These are phyloP conservation scores for Coemansia sp. DNA, from an alignment of 192 early-diverging fungal genomes.

Conservation along the genomic window DNA sequence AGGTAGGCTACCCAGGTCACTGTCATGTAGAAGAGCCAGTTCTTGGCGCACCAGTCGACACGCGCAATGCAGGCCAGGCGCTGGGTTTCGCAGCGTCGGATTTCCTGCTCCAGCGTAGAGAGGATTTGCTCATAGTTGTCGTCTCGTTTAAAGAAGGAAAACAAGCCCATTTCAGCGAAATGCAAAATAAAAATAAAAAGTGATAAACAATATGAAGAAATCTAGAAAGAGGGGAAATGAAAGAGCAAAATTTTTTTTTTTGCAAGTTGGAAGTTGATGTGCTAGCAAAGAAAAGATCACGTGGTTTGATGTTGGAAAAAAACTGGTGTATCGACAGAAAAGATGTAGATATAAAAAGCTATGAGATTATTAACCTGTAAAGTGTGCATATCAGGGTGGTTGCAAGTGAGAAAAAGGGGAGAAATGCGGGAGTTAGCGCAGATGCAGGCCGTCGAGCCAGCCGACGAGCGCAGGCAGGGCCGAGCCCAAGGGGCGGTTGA, in stretches of 20 bases:
- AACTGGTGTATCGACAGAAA: no score
- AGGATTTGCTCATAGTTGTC: slow-evolving; percentile 64
- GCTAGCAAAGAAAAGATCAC: no score
- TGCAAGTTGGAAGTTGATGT: neutral
- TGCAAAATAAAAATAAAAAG: neutral
- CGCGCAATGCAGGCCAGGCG: slow-evolving; percentile 21
- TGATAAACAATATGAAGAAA: neutral
- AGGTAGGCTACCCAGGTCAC: slow-evolving; percentile 36
- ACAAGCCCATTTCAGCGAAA: slow-evolving; percentile 24
- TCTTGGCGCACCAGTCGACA: slow-evolving; percentile 27
- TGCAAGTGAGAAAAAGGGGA: no score
- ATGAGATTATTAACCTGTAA: neutral
- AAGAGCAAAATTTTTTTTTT: neutral
- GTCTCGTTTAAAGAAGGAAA: slow-evolving; percentile 41
- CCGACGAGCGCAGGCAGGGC: slow-evolving; percentile 22
- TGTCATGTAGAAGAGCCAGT: slow-evolving; percentile 43
- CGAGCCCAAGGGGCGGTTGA: slow-evolving; percentile 16
- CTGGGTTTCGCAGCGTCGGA: slow-evolving; percentile 50
- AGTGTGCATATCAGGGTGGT: neutral
- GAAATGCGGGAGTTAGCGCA: slow-evolving; percentile 8
- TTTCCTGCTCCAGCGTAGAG: slow-evolving; percentile 57
- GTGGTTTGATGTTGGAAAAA: neutral
- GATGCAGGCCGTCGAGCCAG: slow-evolving; percentile 46
- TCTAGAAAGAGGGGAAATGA: neutral
- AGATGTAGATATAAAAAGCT: no score